Base-by-base conservation (phyloP, 1,284 basidiomycete species). In the Coniferiporia weirii region DNA sequence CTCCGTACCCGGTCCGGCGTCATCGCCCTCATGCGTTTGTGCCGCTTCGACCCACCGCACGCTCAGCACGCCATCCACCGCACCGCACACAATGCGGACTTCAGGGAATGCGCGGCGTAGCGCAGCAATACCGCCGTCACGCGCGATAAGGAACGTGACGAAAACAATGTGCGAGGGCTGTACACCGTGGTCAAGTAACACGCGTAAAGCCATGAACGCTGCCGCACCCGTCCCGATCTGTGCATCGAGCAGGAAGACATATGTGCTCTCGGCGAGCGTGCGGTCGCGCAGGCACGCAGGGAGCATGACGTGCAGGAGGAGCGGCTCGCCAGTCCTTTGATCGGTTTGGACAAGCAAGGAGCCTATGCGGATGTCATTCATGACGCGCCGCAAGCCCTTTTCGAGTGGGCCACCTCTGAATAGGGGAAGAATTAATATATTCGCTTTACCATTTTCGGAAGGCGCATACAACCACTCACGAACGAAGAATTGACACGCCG, bases 131-230 rank as follows among this genome's bases (percentile, higher is more conserved):
- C 95, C 91, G 20, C 95, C 94, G 36, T 78, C 79, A 17, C 84
- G 81, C 3, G 92, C 87, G 43, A 95, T 88, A n/a, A 98, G 77
- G 75, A 96, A 91, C 0, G 92, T 88, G 20, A 95, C 82, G 68
- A 94, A 93, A 59, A 95, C 84, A 66, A 95, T 93, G 67, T 88
- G 86, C 49, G 88, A 80, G 68, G 94, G 84, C 64, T 70, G 82
- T 7, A 98, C 87, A n/a, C 95, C 95, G 67, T 99, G 96, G 69
- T 99, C 96, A 27, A 98, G 80, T 15, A 98, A 76, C 4, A 97
- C 84, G n/a, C 96, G 87, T 59, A 99, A 91, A 0, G 94, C 91
- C 96, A 98, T 98, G 72, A 95, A 89, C 0, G 93, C 95, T 3
- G 95, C 87, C 0, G 96, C 95, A 2, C 89, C 96, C 0, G 95